Evolutionary conservation across 106 monocot genomes (phyloP).

Genomic region (Platanthera guangdongensis): DNA sequence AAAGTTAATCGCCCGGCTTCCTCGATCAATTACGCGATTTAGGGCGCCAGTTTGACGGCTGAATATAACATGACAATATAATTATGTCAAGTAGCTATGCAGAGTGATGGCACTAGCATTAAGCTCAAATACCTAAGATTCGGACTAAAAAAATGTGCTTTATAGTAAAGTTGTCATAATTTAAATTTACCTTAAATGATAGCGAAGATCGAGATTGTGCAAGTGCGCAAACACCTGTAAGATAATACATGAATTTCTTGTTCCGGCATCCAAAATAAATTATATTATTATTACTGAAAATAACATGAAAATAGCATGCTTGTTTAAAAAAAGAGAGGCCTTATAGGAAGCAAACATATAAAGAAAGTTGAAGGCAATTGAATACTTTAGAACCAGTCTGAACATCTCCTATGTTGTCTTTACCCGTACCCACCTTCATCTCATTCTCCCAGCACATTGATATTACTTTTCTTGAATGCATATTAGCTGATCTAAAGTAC

Average conservation of each 20-base stretch:
- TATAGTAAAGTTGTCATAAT: not conserved
- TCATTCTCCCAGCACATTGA: too few species aligned
- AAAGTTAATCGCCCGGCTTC: conserved; percentile 96
- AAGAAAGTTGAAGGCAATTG: not conserved
- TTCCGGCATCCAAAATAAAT: not conserved
- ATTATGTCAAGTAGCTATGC: not conserved
- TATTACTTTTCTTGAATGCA: too few species aligned
- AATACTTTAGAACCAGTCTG: not conserved
- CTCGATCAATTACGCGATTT: conserved; percentile 96
- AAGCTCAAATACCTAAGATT: not conserved
- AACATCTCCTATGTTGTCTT: too few species aligned
- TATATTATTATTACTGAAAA: not conserved
- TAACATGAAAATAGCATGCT: not conserved
- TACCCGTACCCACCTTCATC: too few species aligned
- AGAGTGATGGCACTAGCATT: not conserved
- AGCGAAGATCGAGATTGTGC: conserved; percentile 85
- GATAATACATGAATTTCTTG: not conserved
- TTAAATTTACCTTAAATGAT: conserved; percentile 75
- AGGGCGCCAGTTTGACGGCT: conserved; percentile 98
- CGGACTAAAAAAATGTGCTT: not conserved
- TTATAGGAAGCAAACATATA: not conserved
- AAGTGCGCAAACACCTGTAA: conserved; percentile 88
- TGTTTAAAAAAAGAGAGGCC: not conserved
- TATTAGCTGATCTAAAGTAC: too few species aligned
- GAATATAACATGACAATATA: conserved; percentile 19